Percentiles rank a stretch among this genome's conserved stretches.
phyloP scores from a whole-genome alignment of 2,329 filamentous ascomycete species.

The Penicillium sumatraense region DNA sequence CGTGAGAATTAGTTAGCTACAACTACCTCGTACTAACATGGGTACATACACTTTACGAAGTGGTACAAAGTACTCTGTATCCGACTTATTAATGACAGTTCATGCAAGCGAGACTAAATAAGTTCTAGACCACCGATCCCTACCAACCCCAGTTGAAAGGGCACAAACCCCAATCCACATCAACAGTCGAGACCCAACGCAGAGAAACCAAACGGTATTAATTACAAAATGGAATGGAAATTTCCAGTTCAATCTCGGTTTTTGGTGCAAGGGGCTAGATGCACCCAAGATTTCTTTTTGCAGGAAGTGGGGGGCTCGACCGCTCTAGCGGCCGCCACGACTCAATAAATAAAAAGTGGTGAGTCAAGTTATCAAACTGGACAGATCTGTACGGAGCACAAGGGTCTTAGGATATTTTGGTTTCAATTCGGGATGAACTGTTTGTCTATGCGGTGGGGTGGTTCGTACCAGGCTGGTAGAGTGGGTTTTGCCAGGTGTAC shows the following conservation, averaged over 20 bases:
- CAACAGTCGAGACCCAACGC: neutral
- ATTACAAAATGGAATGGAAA: neutral
- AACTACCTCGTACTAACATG: neutral
- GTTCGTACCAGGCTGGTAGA: neutral
- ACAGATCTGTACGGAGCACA: conserved; percentile 7
- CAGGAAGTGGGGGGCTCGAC: conserved; percentile 19
- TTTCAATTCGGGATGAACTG: neutral
- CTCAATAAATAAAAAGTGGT: conserved; percentile 19
- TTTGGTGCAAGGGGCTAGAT: conserved; percentile 16
- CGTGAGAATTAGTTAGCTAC: no score
- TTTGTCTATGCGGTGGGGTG: neutral
- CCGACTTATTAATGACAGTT: neutral
- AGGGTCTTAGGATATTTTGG: conserved; percentile 3
- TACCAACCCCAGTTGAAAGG: neutral
- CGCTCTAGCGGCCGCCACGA: conserved; percentile 26
- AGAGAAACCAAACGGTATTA: neutral
- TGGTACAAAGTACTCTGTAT: neutral
- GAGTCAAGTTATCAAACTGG: conserved; percentile 10
- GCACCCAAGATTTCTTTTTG: conserved; percentile 3
- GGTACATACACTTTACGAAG: neutral
- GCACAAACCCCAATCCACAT: neutral
- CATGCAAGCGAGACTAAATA: neutral
- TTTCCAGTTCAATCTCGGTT: conserved; percentile 2
- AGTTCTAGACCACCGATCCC: conserved; percentile 4
- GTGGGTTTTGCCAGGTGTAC: no score